These are phyloP conservation scores for Chlorociboria aeruginascens DNA, from an alignment of 495 filamentous ascomycete genomes.

Conservation along the genomic window DNA sequence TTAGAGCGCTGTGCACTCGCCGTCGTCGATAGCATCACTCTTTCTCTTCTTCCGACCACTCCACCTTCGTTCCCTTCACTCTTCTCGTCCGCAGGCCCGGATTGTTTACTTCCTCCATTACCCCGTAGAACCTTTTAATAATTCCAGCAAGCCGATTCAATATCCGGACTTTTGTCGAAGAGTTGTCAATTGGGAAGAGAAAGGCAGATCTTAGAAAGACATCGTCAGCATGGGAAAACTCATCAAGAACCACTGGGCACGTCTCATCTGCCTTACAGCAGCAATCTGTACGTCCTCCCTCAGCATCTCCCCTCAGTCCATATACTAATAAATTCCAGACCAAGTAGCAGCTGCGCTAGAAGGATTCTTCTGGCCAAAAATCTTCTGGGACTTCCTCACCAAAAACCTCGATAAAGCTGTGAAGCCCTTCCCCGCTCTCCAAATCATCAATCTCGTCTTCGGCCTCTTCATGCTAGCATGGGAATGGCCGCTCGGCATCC, in stretches of 20 bases:
- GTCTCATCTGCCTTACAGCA: slow-evolving; percentile 80
- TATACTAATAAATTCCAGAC: slow-evolving; percentile 40
- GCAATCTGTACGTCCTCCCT: slow-evolving; percentile 55
- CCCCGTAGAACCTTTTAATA: slow-evolving; percentile 8
- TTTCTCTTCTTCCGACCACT: slow-evolving; percentile 8
- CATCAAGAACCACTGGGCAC: slow-evolving; percentile 98
- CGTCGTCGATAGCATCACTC: slow-evolving; percentile 19
- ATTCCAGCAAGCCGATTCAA: slow-evolving; percentile 11
- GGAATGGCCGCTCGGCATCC: slow-evolving; percentile 76
- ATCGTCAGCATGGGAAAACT: slow-evolving; percentile 70
- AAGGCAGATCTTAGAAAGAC: neutral
- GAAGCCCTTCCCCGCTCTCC: slow-evolving; percentile 76
- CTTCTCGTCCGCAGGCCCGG: slow-evolving; percentile 18
- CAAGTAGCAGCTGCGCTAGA: slow-evolving; percentile 77
- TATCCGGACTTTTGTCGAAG: neutral
- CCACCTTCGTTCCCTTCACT: slow-evolving; percentile 5
- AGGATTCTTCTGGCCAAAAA: slow-evolving; percentile 97
- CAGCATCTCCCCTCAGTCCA: neutral
- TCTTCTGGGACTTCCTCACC: slow-evolving; percentile 96
- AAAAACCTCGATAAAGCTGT: slow-evolving; percentile 81
- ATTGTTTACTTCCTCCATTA: neutral
- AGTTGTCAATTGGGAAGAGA: neutral
- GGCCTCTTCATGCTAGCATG: slow-evolving; percentile 69
- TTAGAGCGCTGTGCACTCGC: slow-evolving; percentile 19
- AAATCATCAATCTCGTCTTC: slow-evolving; percentile 89